Evolutionary conservation across 2,329 filamentous ascomycete species (phyloP).

Genomic region (Colletotrichum limetticola): DNA sequence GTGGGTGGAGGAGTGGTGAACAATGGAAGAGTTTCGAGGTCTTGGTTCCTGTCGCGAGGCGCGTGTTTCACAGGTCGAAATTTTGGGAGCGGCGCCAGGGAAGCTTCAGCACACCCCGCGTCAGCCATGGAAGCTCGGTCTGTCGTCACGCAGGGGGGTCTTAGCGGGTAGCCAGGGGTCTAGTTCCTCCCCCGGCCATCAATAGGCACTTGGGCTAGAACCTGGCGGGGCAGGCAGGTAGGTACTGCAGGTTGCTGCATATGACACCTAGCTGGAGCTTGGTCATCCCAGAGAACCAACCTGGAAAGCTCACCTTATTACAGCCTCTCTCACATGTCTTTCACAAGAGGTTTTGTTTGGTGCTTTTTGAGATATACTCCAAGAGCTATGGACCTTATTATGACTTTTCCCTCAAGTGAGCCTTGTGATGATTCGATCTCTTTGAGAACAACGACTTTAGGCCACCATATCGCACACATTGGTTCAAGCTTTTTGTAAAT

Average conservation of each 20-base stretch:
- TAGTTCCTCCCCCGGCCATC: background rate
- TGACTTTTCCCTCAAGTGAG: background rate
- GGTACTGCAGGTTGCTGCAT: background rate
- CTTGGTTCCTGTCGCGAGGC: slow-evolving; percentile 6
- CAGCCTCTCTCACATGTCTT: too few relatives aligned
- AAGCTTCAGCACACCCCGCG: slow-evolving; percentile 26
- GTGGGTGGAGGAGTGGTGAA: background rate
- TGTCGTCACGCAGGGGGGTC: slow-evolving; percentile 19
- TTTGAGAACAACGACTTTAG: background rate
- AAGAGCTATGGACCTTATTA: background rate
- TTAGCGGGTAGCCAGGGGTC: slow-evolving; percentile 22
- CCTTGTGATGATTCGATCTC: background rate
- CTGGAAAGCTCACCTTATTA: background rate
- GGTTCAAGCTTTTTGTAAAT: background rate
- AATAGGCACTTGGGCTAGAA: background rate
- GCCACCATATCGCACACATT: background rate
- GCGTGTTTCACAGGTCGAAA: slow-evolving; percentile 20
- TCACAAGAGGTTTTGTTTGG: too few relatives aligned
- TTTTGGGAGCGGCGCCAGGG: slow-evolving; percentile 15
- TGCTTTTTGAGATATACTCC: background rate
- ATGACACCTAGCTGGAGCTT: background rate
- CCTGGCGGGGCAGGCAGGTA: slow-evolving; percentile 6
- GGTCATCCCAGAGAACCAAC: background rate
- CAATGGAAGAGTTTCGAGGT: background rate
- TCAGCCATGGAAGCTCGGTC: background rate